Conservation (phyloP, 768 basidiomycete species). For the Phanerodontia chrysosporium region DNA sequence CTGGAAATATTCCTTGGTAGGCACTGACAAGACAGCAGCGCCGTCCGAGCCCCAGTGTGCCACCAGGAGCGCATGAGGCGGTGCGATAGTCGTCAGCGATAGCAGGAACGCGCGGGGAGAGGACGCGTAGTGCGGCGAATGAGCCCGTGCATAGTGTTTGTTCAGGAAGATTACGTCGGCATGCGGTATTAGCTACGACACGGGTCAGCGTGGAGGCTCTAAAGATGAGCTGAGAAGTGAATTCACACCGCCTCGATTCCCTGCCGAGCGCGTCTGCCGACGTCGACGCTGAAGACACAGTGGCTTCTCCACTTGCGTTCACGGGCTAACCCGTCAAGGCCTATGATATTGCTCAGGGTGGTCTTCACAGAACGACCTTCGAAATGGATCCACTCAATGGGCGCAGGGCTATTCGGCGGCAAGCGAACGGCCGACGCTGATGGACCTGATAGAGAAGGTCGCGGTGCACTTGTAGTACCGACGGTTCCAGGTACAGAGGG, state of each 20-base stretch:
- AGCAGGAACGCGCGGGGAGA: conserved; percentile 76
- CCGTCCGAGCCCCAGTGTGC: conserved; percentile 80
- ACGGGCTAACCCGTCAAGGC: conserved; percentile 75
- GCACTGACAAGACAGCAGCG: conserved; percentile 74
- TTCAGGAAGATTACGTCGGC: conserved; percentile 81
- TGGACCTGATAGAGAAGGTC: conserved; percentile 21
- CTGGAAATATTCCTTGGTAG: conserved; percentile 84
- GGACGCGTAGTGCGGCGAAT: conserved; percentile 52
- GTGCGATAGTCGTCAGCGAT: conserved; percentile 60
- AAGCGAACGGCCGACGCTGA: conserved; percentile 25
- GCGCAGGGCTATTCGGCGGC: conserved; percentile 58
- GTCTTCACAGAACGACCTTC: conserved; percentile 79
- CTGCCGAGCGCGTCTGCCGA: conserved; percentile 68
- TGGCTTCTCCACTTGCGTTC: conserved; percentile 82
- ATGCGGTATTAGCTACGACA: conserved; percentile 69
- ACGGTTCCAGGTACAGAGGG: conserved; percentile 14
- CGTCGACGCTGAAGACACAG: conserved; percentile 78
- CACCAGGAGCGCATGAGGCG: conserved; percentile 75
- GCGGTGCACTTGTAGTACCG: conserved; percentile 27
- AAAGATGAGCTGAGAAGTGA: neutral
- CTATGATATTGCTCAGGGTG: conserved; percentile 72
- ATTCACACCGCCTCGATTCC: conserved; percentile 73
- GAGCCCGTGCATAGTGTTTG: conserved; percentile 63
- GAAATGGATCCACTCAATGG: conserved; percentile 85
- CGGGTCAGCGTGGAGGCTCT: neutral